Evolutionary conservation across 1,139 yeast genomes (phyloP).

Genomic region (Suhomyces chickasaworum): DNA sequence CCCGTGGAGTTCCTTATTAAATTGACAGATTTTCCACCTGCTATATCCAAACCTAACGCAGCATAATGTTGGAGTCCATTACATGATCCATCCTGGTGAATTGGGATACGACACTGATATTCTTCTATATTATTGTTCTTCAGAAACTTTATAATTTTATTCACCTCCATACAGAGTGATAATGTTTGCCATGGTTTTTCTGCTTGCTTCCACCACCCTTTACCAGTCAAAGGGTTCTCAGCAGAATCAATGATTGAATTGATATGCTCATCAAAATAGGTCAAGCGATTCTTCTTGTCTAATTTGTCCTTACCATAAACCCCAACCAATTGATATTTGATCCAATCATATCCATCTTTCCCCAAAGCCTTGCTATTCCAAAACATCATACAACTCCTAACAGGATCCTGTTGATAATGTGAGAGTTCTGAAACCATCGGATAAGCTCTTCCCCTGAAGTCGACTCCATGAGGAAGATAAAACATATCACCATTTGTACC

Average conservation of each 20-base stretch:
- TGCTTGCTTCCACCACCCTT: slow-evolving; percentile 41
- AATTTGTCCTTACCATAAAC: slow-evolving; percentile 36
- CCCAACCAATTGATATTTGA: slow-evolving; percentile 45
- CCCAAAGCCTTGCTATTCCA: slow-evolving; percentile 45
- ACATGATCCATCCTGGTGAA: slow-evolving; percentile 52
- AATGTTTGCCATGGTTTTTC: slow-evolving; percentile 48
- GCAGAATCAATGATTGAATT: slow-evolving; percentile 32
- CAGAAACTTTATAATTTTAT: slow-evolving; percentile 21
- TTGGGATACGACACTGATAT: slow-evolving; percentile 38
- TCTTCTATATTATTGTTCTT: slow-evolving; percentile 24
- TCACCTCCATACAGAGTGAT: slow-evolving; percentile 39
- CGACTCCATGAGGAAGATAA: slow-evolving; percentile 44
- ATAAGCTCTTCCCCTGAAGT: slow-evolving; percentile 48
- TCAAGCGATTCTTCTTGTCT: slow-evolving; percentile 25
- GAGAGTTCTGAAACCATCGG: slow-evolving; percentile 40
- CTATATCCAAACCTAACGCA: slow-evolving; percentile 40
- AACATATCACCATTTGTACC: slow-evolving; percentile 38
- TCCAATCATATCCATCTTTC: slow-evolving; percentile 38
- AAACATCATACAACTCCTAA: slow-evolving; percentile 39
- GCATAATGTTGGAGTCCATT: slow-evolving; percentile 54
- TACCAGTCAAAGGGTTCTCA: slow-evolving; percentile 26
- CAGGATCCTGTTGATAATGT: slow-evolving; percentile 42
- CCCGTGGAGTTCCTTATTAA: slow-evolving; percentile 24
- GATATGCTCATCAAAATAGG: slow-evolving; percentile 30
- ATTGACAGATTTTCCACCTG: slow-evolving; percentile 45